Evolutionary conservation across 345 rosid species (phyloP).

Genomic region (Lepidium africanum): DNA sequence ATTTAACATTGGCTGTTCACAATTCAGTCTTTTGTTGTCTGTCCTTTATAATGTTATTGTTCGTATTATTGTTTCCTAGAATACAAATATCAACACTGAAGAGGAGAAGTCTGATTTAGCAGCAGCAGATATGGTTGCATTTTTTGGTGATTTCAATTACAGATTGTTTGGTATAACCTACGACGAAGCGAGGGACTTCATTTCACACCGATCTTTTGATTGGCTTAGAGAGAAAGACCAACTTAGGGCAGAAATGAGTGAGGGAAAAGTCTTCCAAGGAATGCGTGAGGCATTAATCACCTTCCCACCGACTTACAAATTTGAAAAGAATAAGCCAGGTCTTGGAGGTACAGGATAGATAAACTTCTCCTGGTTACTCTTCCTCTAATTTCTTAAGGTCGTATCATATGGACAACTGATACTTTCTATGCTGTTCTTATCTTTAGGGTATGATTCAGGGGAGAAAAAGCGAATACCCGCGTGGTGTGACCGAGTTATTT

Average conservation of each 20-base stretch:
- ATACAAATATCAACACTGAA: slow-evolving; percentile 35
- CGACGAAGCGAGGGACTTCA: slow-evolving; percentile 96
- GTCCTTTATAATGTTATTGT: slow-evolving; percentile 13
- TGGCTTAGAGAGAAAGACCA: slow-evolving; percentile 99
- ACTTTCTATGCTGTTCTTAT: background rate
- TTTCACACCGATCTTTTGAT: slow-evolving; percentile 91
- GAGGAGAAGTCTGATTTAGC: slow-evolving; percentile 72
- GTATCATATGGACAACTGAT: background rate
- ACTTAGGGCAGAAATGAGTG: slow-evolving; percentile 87
- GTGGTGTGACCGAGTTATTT: slow-evolving; percentile 94
- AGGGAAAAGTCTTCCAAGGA: slow-evolving; percentile 92
- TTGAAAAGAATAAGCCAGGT: slow-evolving; percentile 71
- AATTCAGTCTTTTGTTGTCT: background rate
- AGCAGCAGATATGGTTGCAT: slow-evolving; percentile 88
- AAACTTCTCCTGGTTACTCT: background rate
- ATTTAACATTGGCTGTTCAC: background rate
- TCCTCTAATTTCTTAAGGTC: background rate
- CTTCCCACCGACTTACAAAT: slow-evolving; percentile 98
- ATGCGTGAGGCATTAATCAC: slow-evolving; percentile 91
- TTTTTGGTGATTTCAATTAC: slow-evolving; percentile 90
- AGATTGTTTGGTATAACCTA: slow-evolving; percentile 91
- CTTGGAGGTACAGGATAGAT: slow-evolving; percentile 59
- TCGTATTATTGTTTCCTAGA: slow-evolving; percentile 19
- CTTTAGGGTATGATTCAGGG: slow-evolving; percentile 92
- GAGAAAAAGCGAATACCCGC: slow-evolving; percentile 99